Percentiles rank a stretch among this genome's conserved stretches.
Evolutionary conservation across 1,139 yeast genomes (phyloP).

Genomic region (Scheffersomyces cryptocercus): DNA sequence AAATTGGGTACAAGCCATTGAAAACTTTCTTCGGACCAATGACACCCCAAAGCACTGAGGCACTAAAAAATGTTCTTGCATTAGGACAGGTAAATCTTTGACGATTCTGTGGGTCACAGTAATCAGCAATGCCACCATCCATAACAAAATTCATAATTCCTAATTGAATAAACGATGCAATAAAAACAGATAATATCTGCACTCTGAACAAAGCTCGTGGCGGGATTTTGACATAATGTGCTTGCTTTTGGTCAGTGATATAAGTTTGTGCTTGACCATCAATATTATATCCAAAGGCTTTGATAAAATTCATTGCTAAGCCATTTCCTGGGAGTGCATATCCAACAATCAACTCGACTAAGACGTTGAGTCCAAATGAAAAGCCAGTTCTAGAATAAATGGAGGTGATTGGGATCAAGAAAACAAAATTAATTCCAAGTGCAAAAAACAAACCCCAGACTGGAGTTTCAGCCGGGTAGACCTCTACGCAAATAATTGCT

Average conservation of each 20-base stretch:
- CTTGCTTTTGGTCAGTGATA: conserved; percentile 37
- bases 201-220: conserved; percentile 36
- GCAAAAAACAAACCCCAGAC: conserved; percentile 24
- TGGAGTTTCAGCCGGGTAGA: conserved; percentile 22
- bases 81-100: conserved; percentile 37
- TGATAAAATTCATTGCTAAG: conserved; percentile 19
- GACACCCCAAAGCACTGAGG: conserved; percentile 38
- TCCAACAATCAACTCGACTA: conserved; percentile 22
- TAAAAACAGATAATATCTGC: conserved; percentile 30
- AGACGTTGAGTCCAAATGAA: conserved; percentile 19
- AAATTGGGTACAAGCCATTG: conserved; percentile 31
- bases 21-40: conserved; percentile 38
- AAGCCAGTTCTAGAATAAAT: conserved; percentile 19
- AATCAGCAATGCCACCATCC: conserved; percentile 18
- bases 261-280: conserved; percentile 39
- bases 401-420: conserved; percentile 20
- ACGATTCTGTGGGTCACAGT: conserved; percentile 27
- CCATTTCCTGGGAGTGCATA: conserved; percentile 23
- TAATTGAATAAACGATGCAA: conserved; percentile 26
- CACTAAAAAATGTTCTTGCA: conserved; percentile 31
- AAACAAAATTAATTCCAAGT: conserved; percentile 19
- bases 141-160: conserved; percentile 32
- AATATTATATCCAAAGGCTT: conserved; percentile 23
- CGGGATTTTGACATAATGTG: conserved; percentile 35
- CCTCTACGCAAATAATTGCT: conserved; percentile 16